Conservation (phyloP, 73 alveolate genomes). For the Tetrahymena thermophila region DNA sequence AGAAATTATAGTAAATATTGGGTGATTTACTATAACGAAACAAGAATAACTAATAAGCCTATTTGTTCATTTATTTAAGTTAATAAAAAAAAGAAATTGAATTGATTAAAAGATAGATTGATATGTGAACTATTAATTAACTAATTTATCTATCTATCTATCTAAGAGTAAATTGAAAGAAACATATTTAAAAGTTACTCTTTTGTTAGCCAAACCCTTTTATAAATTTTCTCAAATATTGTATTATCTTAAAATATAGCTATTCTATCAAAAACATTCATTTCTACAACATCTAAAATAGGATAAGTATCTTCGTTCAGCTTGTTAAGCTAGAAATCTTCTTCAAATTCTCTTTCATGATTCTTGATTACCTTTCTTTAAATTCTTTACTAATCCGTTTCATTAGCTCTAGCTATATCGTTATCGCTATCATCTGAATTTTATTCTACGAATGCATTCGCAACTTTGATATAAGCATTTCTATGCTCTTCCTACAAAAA, state of each 20-base stretch:
- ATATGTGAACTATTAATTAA: no score
- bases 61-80: neutral
- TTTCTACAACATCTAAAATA: neutral
- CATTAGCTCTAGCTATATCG: neutral
- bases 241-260: neutral
- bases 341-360: neutral
- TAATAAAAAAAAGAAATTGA: no score
- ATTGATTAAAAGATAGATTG: neutral
- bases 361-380: neutral
- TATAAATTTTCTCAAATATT: neutral
- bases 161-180: neutral
- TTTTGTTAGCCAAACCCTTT: neutral
- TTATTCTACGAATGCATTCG: neutral
- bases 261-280: neutral
- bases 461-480: neutral
- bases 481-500: neutral
- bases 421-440: neutral
- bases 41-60: neutral
- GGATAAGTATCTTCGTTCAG: neutral
- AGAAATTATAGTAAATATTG: constrained; percentile 14
- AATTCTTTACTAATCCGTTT: neutral
- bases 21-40: neutral
- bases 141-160: neutral
- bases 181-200: neutral
- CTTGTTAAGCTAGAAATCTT: neutral